These are phyloP conservation scores for Microthlaspi erraticum DNA, from an alignment of 345 rosid genomes.

Conservation along the genomic window DNA sequence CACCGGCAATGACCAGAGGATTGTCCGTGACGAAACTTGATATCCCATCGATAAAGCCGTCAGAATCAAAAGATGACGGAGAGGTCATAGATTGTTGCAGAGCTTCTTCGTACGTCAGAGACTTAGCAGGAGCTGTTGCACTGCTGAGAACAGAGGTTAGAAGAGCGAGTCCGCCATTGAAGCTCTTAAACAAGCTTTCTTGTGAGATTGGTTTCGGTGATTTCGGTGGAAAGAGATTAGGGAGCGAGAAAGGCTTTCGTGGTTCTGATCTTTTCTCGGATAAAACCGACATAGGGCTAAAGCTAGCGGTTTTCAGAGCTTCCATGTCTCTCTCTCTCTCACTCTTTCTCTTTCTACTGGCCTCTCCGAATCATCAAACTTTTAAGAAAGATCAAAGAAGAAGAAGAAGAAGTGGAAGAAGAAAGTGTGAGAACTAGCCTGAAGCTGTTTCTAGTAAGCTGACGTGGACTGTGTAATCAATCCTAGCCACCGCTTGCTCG, in stretches of 20 bases:
- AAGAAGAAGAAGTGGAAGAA: constrained; percentile 10
- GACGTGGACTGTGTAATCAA: constrained; percentile 55
- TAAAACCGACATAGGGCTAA: constrained; percentile 69
- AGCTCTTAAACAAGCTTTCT: constrained; percentile 52
- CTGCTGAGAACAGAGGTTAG: constrained; percentile 64
- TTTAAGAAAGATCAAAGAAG: constrained; percentile 17
- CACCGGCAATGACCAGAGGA: constrained; percentile 71
- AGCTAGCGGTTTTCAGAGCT: constrained; percentile 71
- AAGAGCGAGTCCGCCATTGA: constrained; percentile 65
- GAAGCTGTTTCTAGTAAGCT: constrained; percentile 46
- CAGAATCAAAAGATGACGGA: constrained; percentile 53
- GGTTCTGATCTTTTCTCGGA: constrained; percentile 61
- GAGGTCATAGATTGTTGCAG: constrained; percentile 60
- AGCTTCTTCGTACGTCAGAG: constrained; percentile 85
- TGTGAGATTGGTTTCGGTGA: constrained; percentile 44
- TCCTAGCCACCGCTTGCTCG: constrained; percentile 45
- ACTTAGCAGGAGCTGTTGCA: constrained; percentile 53
- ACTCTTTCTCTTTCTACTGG: constrained; percentile 2
- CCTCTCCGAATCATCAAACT: constrained; percentile 32
- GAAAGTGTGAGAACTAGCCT: constrained; percentile 39
- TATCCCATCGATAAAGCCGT: constrained; percentile 53
- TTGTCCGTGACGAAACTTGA: constrained; percentile 68
- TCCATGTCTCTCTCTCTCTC: constrained; percentile 55
- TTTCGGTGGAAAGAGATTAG: constrained; percentile 48
- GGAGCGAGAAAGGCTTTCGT: constrained; percentile 52